phyloP scores from a whole-genome alignment of 805 yeast genomes.

The Zygosaccharomyces gambellarensis region DNA sequence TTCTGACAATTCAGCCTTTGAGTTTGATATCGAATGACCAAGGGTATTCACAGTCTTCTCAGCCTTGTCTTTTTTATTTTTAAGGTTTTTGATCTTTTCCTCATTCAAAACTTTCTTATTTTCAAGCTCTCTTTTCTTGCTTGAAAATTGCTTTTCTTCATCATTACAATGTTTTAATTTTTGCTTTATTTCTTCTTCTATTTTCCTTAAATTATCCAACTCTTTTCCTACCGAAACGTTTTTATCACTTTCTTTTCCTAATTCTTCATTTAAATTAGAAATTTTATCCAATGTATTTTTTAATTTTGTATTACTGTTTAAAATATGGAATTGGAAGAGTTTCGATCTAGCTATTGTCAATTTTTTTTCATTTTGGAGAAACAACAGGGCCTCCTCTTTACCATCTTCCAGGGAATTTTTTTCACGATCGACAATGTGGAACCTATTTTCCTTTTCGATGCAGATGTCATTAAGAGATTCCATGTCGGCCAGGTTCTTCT shows the following conservation, averaged over 20 bases:
- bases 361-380: conserved; percentile 58
- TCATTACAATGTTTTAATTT: conserved; percentile 27
- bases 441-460: conserved; percentile 72
- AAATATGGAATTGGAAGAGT: conserved; percentile 49
- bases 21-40: conserved; percentile 40
- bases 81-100: conserved; percentile 68
- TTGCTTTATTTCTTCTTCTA: conserved; percentile 23
- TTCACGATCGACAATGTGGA: conserved; percentile 74
- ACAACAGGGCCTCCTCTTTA: conserved; percentile 65
- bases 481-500: conserved; percentile 51
- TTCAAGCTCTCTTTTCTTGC: conserved; percentile 38
- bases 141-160: conserved; percentile 27
- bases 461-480: conserved; percentile 79
- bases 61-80: conserved; percentile 53
- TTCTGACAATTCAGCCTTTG: conserved; percentile 44
- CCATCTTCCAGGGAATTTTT: conserved; percentile 56
- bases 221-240: conserved; percentile 39
- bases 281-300: conserved; percentile 37
- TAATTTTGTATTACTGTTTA: conserved; percentile 39
- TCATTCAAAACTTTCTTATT: conserved; percentile 63
- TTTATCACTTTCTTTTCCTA: conserved; percentile 42
- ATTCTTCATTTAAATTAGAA: conserved; percentile 38
- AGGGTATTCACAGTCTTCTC: conserved; percentile 50
- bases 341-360: conserved; percentile 50
- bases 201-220: conserved; percentile 32